Evolutionary conservation across 345 rosid genomes (phyloP).

Genomic region (Jatropha curcas): DNA sequence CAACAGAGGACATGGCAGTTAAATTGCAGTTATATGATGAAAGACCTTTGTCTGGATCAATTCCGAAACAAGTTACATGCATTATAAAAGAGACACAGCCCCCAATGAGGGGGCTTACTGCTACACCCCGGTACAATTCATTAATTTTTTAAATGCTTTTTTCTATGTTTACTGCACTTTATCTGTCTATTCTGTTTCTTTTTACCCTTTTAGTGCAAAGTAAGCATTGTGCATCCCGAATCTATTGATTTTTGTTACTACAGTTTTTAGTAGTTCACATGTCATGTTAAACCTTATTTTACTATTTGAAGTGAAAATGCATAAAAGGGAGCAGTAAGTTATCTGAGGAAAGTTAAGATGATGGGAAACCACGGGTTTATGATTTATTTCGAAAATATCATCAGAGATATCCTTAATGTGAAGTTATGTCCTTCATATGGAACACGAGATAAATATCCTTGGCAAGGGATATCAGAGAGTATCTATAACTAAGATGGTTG

Average conservation of each 20-base stretch:
- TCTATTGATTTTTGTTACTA: neutral
- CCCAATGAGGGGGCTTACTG: slow-evolving; percentile 61
- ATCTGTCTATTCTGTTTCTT: neutral
- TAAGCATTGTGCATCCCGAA: neutral
- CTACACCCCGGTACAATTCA: slow-evolving; percentile 61
- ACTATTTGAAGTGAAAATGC: too few relatives aligned
- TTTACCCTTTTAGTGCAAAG: neutral
- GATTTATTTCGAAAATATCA: too few relatives aligned
- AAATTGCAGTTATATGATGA: slow-evolving; percentile 70
- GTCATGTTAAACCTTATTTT: neutral
- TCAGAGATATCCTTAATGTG: too few relatives aligned
- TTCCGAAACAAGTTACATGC: slow-evolving; percentile 82
- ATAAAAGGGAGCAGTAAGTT: too few relatives aligned
- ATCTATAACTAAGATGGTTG: too few relatives aligned
- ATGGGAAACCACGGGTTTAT: too few relatives aligned
- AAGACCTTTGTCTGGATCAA: slow-evolving; percentile 66
- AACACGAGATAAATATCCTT: too few relatives aligned
- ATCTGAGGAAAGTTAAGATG: too few relatives aligned
- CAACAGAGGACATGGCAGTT: slow-evolving; percentile 86
- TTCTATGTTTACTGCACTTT: neutral
- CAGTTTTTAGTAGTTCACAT: too few relatives aligned
- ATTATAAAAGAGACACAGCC: slow-evolving; percentile 65
- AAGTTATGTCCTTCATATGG: too few relatives aligned
- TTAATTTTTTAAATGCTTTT: neutral
- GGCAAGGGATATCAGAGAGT: too few relatives aligned